Evolutionary conservation across 805 yeast species (phyloP), one percentile per base, ranked within the genome.

Genomic region (Metschnikowia aberdeeniae): DNA sequence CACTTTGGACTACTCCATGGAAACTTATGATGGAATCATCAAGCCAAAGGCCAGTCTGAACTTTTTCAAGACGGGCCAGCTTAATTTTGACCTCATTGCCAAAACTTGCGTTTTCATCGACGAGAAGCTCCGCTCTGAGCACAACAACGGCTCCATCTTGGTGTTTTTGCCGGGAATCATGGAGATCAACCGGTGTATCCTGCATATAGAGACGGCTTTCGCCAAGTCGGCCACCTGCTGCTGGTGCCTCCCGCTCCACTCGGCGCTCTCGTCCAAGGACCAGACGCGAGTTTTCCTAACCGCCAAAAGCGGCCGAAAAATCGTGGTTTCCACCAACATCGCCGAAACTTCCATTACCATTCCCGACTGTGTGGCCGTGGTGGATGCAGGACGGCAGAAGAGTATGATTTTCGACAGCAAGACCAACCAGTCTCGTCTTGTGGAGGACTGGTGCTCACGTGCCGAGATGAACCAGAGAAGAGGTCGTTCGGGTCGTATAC

Each of bases 401-500:
- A 81, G 82, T 12, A 77, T 87, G 56, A 76, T 78, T 24, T 92
- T 81, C 58, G 90, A 88, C 59, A 57, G 88, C 0, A 72, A 68
- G 31, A 70, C 81, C 12, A 86, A 86, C 54, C 77, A 89, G 5
- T 82, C 93, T 0, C 78, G 78, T 43, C 72, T 92, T 38, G 72
- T 81, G 4, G 97, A 92, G 56, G 72, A 75, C 4, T 92, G 96
- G 89, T 88, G 89, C 19, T 90, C 98, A 0, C 78, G 78, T 51
- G 97, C 98, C 0, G 96, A 95, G 57, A 83, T 83, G 19, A 77
- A 81, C 19, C 99, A 92, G 64, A 78, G 99, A 67, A 75, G 96
- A 62, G 99, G 99, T 62, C 86, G 99, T 71, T 92, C 97, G n/a
- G 99, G 99, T 51, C 90, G 99, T 77, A 89, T 92, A 10, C 78